A percentile compares a stretch with the other conserved stretches of the same genome.
phyloP scores from a whole-genome alignment of 1,284 basidiomycete genomes.

The Naganishia sp. region DNA sequence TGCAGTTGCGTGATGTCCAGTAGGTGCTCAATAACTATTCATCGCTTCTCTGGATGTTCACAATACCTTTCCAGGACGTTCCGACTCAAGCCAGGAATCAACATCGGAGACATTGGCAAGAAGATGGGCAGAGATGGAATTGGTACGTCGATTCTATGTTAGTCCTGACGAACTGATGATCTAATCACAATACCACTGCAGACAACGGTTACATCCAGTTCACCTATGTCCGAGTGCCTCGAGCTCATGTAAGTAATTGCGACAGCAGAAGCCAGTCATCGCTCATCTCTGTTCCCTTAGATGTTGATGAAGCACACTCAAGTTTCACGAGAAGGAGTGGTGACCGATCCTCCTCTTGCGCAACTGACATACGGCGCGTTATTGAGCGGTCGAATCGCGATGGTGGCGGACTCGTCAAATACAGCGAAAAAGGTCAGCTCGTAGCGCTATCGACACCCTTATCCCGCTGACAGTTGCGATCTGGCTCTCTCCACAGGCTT shows the following conservation, averaged over 20 bases:
- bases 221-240: slow-evolving; percentile 61
- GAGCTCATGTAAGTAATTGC: slow-evolving; percentile 45
- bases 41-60: neutral
- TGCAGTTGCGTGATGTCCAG: slow-evolving; percentile 59
- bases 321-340: slow-evolving; percentile 55
- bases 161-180: too few relatives aligned
- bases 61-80: slow-evolving; percentile 48
- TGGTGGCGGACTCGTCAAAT: slow-evolving; percentile 60
- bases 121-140: slow-evolving; percentile 64
- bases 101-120: slow-evolving; percentile 62
- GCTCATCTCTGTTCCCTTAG: slow-evolving; percentile 33
- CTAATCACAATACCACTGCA: neutral
- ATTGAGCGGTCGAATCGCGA: slow-evolving; percentile 59
- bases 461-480: neutral
- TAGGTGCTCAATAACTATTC: neutral
- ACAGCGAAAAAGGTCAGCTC: slow-evolving; percentile 56
- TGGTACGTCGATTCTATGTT: slow-evolving; percentile 36
- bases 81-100: slow-evolving; percentile 57
- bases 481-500: slow-evolving; percentile 47
- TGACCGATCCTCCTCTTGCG: slow-evolving; percentile 57
- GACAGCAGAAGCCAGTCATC: neutral
- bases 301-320: slow-evolving; percentile 66
- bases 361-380: slow-evolving; percentile 63
- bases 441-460: neutral
- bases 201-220: slow-evolving; percentile 60